Evolutionary conservation across 176 grass and related monocot species (phyloP).

Genomic region (Tillandsia leiboldiana): DNA sequence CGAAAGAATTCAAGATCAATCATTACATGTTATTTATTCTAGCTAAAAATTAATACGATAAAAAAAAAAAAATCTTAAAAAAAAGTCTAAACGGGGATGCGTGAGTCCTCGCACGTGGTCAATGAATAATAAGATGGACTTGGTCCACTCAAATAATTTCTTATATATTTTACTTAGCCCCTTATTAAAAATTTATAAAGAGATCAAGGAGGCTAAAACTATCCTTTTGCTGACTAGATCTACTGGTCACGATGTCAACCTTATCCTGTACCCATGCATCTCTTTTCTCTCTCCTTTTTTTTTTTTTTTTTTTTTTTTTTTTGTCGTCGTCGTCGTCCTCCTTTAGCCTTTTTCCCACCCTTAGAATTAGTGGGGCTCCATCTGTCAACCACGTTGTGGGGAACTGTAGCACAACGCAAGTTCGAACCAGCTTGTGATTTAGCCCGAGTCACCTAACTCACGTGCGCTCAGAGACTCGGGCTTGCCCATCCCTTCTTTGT

Average conservation of each 20-base stretch:
- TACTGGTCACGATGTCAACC: constrained; percentile 1
- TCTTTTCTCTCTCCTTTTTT: neutral
- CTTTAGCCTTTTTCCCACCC: neutral
- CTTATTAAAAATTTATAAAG: too few species aligned
- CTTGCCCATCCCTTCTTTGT: neutral
- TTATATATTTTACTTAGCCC: too few species aligned
- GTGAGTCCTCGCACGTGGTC: too few species aligned
- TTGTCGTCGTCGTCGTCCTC: neutral
- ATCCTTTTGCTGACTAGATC: constrained; percentile 1
- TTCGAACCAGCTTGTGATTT: neutral
- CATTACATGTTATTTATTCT: too few species aligned
- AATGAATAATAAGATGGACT: too few species aligned
- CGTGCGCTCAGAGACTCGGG: neutral
- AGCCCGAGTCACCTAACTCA: neutral
- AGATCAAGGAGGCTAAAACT: neutral
- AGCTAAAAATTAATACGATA: too few species aligned
- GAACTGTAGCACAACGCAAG: neutral
- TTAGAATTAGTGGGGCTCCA: neutral
- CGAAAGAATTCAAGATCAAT: too few species aligned
- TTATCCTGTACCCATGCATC: neutral
- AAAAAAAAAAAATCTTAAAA: too few species aligned
- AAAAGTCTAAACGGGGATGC: too few species aligned
- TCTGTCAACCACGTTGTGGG: neutral
- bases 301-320: constrained; percentile 12
- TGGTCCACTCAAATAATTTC: too few species aligned